Evolutionary conservation across 2,329 filamentous ascomycete species (phyloP), one percentile per base, ranked within the genome.

Genomic region (Aspergillus udagawae): DNA sequence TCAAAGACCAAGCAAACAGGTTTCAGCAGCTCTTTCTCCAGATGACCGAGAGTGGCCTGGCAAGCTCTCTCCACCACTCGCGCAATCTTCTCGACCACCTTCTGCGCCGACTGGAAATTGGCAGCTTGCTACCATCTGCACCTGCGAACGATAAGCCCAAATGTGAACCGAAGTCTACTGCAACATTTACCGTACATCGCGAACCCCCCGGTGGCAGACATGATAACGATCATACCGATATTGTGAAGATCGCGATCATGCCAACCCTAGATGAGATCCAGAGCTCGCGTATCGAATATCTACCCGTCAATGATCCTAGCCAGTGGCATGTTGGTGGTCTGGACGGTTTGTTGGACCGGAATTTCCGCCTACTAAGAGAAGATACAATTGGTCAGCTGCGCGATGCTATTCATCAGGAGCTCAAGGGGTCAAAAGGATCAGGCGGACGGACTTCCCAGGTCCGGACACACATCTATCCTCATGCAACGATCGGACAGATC

Each of bases 281-380:
- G 35, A 65, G 58, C 3, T n/a, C 52, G 12, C 60, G 66, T 2
- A 50, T 64, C 0, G 70, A 73, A 35, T 75, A 73, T 54, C 62
- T 75, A 21, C 73, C 73, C 1, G 61, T 62, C 10, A 70, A 69
- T 41, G 64, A 73, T 41, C 65, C 70, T 4, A 27, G 35, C 9
- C 65, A 72, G 32, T 69, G 67, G 61, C 66, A 73, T 44, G 27
- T 66, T 2, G 47, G 51, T 21, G 70, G 70, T 1, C 55, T 70
- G 8, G 56, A 55, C 1, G 65, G 71, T 27, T 65, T 72, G 7
- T 49, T 73, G 49, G 73, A 75, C 56, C 63, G 67, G 9, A 70
- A 73, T 41, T 75, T 75, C 60, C 69, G 73, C n/a, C 66, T 75
- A 1, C 53, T 76, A 25, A 59, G 73, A 21, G 70, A 73, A 56